These are phyloP conservation scores for Ceratocystis eucalypticola DNA, from an alignment of 2,329 filamentous ascomycete genomes.

Conservation along the genomic window DNA sequence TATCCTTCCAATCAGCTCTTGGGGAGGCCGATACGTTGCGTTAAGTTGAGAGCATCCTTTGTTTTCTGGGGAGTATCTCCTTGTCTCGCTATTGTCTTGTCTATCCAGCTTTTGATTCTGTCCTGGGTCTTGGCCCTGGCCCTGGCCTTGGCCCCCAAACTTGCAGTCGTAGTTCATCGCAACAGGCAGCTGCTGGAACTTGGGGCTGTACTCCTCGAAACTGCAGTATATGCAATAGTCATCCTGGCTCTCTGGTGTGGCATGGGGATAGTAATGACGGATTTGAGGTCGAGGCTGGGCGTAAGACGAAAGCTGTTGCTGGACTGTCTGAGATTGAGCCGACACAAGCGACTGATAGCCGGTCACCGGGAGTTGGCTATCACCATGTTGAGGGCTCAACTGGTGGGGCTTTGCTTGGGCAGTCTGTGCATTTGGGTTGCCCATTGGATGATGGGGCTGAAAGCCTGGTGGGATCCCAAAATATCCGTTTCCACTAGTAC, in stretches of 20 bases:
- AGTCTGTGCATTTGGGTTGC: background rate
- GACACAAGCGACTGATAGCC: background rate
- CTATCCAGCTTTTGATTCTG: background rate
- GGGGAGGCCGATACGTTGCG: background rate
- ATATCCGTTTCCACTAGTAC: background rate
- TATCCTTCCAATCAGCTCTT: background rate
- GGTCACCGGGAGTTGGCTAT: background rate
- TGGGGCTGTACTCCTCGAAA: slow-evolving; percentile 3
- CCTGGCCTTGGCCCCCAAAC: background rate
- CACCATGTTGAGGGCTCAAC: background rate
- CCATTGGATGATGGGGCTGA: background rate
- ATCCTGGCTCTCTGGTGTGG: background rate
- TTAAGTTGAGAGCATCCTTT: background rate
- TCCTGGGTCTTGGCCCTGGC: background rate
- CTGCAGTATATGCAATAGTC: slow-evolving; percentile 7
- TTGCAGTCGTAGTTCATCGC: background rate
- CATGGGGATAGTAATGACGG: slow-evolving; percentile 1
- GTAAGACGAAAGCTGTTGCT: background rate
- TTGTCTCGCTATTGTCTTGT: background rate
- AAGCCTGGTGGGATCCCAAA: background rate
- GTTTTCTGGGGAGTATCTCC: background rate
- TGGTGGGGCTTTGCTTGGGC: background rate
- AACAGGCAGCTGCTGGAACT: background rate
- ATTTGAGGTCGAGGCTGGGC: background rate
- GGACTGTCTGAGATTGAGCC: background rate